phyloP scores from a whole-genome alignment of 768 basidiomycete species.

The Boletellus emodensis region DNA sequence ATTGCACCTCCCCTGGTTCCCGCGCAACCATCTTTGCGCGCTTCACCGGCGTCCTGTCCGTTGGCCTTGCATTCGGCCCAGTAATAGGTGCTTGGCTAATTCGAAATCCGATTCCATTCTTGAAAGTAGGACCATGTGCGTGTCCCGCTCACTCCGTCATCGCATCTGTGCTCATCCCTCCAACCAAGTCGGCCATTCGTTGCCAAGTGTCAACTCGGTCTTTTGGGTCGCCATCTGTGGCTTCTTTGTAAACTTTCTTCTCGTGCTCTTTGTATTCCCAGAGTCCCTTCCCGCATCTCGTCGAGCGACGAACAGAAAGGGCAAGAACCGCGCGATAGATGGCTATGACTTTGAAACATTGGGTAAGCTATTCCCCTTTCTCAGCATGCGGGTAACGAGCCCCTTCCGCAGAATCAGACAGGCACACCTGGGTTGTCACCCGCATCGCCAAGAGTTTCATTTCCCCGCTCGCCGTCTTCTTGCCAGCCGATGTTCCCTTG shows the following conservation, averaged over 20 bases:
- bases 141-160: neutral
- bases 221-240: conserved; percentile 51
- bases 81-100: conserved; percentile 58
- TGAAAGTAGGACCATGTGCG: conserved; percentile 26
- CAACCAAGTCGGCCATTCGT: conserved; percentile 26
- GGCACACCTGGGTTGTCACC: conserved; percentile 6
- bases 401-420: neutral
- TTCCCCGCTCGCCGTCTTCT: conserved; percentile 65
- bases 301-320: conserved; percentile 25
- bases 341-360: neutral
- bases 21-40: conserved; percentile 65
- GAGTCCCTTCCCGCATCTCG: conserved; percentile 44
- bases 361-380: conserved; percentile 9
- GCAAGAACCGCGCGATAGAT: conserved; percentile 27
- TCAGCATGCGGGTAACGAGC: neutral
- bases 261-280: conserved; percentile 57
- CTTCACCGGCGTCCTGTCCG: conserved; percentile 70
- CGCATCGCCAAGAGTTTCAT: conserved; percentile 45
- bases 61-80: conserved; percentile 78
- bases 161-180: conserved; percentile 7
- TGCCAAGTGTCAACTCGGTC: conserved; percentile 42
- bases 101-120: conserved; percentile 36
- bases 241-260: conserved; percentile 48
- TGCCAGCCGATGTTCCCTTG: conserved; percentile 48
- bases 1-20: conserved; percentile 80